Evolutionary conservation across 1,139 yeast species (phyloP).

Genomic region (Scheffersomyces segobiensis): DNA sequence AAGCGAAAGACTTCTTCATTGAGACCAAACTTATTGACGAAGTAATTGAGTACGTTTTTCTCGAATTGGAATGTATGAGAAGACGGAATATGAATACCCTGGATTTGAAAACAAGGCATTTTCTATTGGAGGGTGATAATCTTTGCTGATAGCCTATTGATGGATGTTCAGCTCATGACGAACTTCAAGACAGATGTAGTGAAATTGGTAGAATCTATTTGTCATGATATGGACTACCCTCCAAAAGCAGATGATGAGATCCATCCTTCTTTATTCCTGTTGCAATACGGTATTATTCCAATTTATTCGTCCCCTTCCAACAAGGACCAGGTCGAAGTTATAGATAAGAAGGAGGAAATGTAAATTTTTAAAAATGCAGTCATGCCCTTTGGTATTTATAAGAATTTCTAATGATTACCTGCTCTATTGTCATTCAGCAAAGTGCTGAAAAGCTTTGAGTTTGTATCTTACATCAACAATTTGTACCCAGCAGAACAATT

Average conservation of each 20-base stretch:
- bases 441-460: slow-evolving; percentile 14
- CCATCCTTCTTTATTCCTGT: slow-evolving; percentile 44
- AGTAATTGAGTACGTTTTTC: slow-evolving; percentile 23
- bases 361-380: slow-evolving; percentile 18
- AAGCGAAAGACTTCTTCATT: slow-evolving; percentile 18
- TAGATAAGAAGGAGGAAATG: slow-evolving; percentile 12
- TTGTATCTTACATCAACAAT: slow-evolving; percentile 41
- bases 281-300: slow-evolving; percentile 36
- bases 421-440: slow-evolving; percentile 14
- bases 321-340: slow-evolving; percentile 6
- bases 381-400: slow-evolving; percentile 19
- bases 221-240: slow-evolving; percentile 32
- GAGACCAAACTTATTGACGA: slow-evolving; percentile 15
- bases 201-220: slow-evolving; percentile 14
- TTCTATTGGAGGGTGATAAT: slow-evolving; percentile 18
- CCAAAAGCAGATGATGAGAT: slow-evolving; percentile 38
- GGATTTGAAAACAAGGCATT: slow-evolving; percentile 9
- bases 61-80: slow-evolving; percentile 30
- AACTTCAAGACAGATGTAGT: slow-evolving; percentile 11
- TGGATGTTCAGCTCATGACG: slow-evolving; percentile 9
- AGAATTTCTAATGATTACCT: slow-evolving; percentile 36
- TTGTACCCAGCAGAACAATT: slow-evolving; percentile 30
- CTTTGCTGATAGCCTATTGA: slow-evolving; percentile 15
- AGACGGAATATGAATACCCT: slow-evolving; percentile 11
- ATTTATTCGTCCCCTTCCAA: slow-evolving; percentile 9